Evolutionary conservation across 2,329 filamentous ascomycete genomes (phyloP), one percentile per base, ranked within the genome.

Genomic region (Aureobasidium leucospermi): DNA sequence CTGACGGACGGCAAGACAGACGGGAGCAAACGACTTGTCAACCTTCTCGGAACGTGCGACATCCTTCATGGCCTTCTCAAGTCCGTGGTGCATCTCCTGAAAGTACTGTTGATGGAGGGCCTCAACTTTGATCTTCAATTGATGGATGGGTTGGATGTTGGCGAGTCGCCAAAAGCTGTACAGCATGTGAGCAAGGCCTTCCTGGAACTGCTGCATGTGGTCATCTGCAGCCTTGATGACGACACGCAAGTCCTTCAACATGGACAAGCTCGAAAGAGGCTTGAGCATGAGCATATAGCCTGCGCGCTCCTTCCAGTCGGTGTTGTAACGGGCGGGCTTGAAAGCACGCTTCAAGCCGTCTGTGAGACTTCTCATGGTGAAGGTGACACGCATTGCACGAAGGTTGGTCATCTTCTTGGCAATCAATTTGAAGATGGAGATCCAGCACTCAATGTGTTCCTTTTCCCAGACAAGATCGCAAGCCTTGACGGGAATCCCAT

Each of bases 271-370:
- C 10, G 55, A 58, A 15, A 58, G n/a, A 31, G 42, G 34, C 6
- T 46, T 43, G 19, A 58, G 55, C 55, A 58, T 58, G 34, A 58
- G 55, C 55, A 58, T 47, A 42, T 58, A 36, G 6, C 55, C 43
- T 10, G 55, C 55, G 13, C 55, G 55, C 10, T 7, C 28, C 36
- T 41, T 58, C 55, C 55, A 58, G 34, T 58, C 55, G 6, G 23
- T 34, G 13, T 43, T 34, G 28, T 34, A 1, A 15, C 19, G 6
- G n/a, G 23, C 10, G 16, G 42, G 43, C 15, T 29, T 58, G 28
- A 58, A 58, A n/a, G 55, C 55, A 19, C 34, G 34, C 32, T 39
- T 47, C 15, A 58, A 23, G 34, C 28, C 32, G 19, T 58, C 55
- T 15, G 32, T 47, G 19, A 58, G 15, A 19, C 19, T 48, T 39